Evolutionary conservation across 257 asterid species (phyloP).

Genomic region (Gynochthodes officinalis): DNA sequence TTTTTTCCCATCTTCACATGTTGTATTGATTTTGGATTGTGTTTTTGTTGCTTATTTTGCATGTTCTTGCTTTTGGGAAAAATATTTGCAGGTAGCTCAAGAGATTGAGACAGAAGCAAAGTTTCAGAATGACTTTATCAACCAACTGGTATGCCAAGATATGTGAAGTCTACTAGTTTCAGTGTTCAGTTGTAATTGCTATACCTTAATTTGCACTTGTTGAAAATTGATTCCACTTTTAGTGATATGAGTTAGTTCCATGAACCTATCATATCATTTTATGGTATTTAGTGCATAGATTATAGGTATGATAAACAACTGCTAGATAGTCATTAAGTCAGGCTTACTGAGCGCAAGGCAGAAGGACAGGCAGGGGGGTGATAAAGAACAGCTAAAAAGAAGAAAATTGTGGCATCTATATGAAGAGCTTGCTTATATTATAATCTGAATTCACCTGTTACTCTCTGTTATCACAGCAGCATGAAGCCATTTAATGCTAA

Average conservation of each 20-base stretch:
- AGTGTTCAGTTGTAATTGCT: neutral
- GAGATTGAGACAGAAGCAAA: conserved; percentile 81
- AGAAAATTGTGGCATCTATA: neutral
- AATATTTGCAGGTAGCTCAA: conserved; percentile 75
- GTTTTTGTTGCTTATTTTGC: neutral
- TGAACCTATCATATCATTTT: neutral
- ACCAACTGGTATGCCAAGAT: conserved; percentile 68
- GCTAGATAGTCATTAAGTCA: neutral
- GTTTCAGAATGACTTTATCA: conserved; percentile 82
- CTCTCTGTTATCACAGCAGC: neutral
- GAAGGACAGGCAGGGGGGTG: neutral
- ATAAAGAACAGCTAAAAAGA: neutral
- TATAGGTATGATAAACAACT: neutral
- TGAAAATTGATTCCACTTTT: neutral
- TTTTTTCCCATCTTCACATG: neutral
- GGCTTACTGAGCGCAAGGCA: neutral
- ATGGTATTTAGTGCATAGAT: neutral
- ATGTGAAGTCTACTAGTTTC: conserved; percentile 10
- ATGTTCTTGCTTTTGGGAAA: conserved; percentile 6
- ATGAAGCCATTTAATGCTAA: neutral
- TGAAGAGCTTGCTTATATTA: neutral
- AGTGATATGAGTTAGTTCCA: neutral
- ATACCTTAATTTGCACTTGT: neutral
- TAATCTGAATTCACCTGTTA: neutral
- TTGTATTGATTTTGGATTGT: conserved; percentile 9